Conservation (phyloP, 2,329 filamentous ascomycete genomes). For the Fusarium zealandicum region DNA sequence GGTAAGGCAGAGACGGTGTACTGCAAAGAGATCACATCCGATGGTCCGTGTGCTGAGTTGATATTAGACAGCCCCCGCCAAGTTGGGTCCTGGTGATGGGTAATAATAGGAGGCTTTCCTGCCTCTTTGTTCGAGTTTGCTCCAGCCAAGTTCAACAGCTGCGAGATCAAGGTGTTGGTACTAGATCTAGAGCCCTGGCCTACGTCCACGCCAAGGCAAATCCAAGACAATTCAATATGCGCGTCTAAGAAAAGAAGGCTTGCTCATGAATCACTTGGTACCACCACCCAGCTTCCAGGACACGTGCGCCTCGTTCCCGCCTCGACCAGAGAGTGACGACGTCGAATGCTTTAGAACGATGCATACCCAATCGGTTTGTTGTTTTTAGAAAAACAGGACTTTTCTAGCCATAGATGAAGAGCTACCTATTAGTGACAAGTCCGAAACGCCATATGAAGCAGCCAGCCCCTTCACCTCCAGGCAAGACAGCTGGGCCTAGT, state of each 20-base stretch:
- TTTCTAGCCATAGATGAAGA: too few relatives aligned
- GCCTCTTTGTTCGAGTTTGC: not conserved
- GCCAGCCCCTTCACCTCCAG: not conserved
- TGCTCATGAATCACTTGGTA: constrained; percentile 1
- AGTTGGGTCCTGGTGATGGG: not conserved
- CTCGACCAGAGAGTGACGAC: not conserved
- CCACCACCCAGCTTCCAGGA: not conserved
- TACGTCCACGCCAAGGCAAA: not conserved
- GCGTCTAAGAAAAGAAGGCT: not conserved
- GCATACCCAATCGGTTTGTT: too few relatives aligned
- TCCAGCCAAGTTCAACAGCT: not conserved
- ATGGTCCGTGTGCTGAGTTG: constrained; percentile 8
- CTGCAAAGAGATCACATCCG: not conserved
- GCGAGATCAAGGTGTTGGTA: not conserved
- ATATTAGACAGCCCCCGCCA: not conserved
- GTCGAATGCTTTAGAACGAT: too few relatives aligned
- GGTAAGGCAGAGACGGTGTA: not conserved
- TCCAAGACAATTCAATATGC: too few relatives aligned
- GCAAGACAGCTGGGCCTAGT: not conserved
- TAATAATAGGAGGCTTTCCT: not conserved
- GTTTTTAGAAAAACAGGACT: not conserved
- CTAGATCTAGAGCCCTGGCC: too few relatives aligned
- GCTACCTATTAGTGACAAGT: not conserved
- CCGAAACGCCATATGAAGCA: constrained; percentile 32
- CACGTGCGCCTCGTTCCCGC: not conserved